Percentiles rank a stretch among this genome's conserved stretches.
Evolutionary conservation across 179 eudicot species (phyloP).

Genomic region (Beta lomatogona): DNA sequence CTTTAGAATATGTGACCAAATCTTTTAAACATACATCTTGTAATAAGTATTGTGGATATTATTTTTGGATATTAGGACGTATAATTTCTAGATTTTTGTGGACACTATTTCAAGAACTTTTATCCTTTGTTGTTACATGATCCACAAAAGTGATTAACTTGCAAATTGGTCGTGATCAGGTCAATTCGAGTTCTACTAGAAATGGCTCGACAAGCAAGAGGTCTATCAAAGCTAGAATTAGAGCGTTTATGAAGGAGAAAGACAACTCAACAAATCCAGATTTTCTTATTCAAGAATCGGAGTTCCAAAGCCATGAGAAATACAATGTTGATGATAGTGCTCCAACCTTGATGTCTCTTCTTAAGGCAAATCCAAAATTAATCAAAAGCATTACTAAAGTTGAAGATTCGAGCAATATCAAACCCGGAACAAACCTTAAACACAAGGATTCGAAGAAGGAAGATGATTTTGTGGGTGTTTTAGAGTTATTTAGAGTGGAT

Average conservation of each 20-base stretch:
- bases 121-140: neutral
- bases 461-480: slow-evolving; percentile 44
- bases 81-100: too few species aligned
- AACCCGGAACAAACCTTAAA: slow-evolving; percentile 15
- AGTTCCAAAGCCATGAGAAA: slow-evolving; percentile 18
- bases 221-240: slow-evolving; percentile 32
- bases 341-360: slow-evolving; percentile 35
- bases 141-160: neutral
- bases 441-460: slow-evolving; percentile 30
- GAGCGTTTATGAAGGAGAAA: slow-evolving; percentile 26
- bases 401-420: slow-evolving; percentile 24
- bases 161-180: slow-evolving; percentile 26
- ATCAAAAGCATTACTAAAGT: neutral
- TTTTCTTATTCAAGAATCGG: slow-evolving; percentile 18
- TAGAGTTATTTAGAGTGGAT: slow-evolving; percentile 50
- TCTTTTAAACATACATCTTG: neutral
- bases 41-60: neutral
- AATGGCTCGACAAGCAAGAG: slow-evolving; percentile 30
- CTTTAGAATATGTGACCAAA: neutral
- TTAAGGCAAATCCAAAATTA: slow-evolving; percentile 33
- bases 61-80: too few species aligned
- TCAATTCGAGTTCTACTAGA: slow-evolving; percentile 16
- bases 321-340: slow-evolving; percentile 17
- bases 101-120: neutral
- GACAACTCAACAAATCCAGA: slow-evolving; percentile 20